Evolutionary conservation across 371 early-diverging fungal species (phyloP).

Genomic region (Rhizopus arrhizus): DNA sequence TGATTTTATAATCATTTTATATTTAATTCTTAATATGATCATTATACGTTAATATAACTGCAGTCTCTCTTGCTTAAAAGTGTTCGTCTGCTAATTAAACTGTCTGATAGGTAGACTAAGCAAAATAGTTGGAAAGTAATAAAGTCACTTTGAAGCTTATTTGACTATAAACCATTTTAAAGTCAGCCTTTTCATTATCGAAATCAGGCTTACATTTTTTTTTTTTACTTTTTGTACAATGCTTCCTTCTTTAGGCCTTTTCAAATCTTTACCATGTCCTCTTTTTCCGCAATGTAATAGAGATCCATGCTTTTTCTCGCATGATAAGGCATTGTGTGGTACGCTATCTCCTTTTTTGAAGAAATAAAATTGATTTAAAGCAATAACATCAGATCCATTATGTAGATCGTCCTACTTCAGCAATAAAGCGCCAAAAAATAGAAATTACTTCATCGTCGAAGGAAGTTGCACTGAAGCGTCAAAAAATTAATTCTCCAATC

Average conservation of each 20-base stretch:
- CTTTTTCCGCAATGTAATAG: slow-evolving; percentile 35
- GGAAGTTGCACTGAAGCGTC: not conserved
- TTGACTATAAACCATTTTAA: too few relatives aligned
- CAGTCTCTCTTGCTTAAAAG: too few relatives aligned
- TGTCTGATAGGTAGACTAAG: too few relatives aligned
- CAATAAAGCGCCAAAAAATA: slow-evolving; percentile 16
- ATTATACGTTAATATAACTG: too few relatives aligned
- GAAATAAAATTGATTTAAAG: not conserved
- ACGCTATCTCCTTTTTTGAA: not conserved
- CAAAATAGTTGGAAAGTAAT: too few relatives aligned
- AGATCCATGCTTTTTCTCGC: slow-evolving; percentile 38
- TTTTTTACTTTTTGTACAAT: slow-evolving; percentile 12
- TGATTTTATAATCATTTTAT: too few relatives aligned
- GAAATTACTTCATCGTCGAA: not conserved
- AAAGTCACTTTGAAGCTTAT: too few relatives aligned
- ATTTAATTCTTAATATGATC: too few relatives aligned
- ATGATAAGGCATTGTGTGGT: slow-evolving; percentile 5
- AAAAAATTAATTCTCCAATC: not conserved
- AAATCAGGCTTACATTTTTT: not conserved
- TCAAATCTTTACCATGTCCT: slow-evolving; percentile 40
- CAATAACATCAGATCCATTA: not conserved
- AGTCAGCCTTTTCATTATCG: too few relatives aligned
- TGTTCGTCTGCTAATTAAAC: too few relatives aligned
- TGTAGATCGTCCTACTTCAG: slow-evolving; percentile 7
- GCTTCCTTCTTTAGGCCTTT: slow-evolving; percentile 43